Percentiles rank a stretch among this genome's conserved stretches.
These are phyloP conservation scores for Triticum monococcum DNA, from an alignment of 176 grass and related monocot species.

Conservation along the genomic window DNA sequence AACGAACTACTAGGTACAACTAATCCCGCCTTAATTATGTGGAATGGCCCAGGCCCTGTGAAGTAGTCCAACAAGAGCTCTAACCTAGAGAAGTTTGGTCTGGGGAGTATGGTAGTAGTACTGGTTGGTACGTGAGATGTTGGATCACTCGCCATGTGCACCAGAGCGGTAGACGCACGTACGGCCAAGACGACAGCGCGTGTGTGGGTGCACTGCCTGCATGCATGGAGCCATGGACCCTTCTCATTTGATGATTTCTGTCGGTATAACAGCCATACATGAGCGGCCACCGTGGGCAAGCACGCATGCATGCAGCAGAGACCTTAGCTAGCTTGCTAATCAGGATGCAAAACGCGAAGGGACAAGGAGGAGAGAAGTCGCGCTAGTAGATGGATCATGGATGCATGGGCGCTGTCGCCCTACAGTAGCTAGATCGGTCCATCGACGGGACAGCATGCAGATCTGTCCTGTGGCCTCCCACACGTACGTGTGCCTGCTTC, in stretches of 20 bases:
- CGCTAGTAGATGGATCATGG: too few relatives aligned
- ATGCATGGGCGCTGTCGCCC: background rate
- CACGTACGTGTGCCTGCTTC: constrained; percentile 19
- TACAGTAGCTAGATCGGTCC: background rate
- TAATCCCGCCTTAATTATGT: too few relatives aligned
- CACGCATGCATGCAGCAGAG: background rate
- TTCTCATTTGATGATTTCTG: background rate
- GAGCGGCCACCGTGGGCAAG: too few relatives aligned
- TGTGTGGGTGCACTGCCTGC: background rate
- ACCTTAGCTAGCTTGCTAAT: background rate
- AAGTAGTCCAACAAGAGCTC: background rate
- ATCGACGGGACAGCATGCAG: background rate
- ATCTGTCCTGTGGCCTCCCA: constrained; percentile 12
- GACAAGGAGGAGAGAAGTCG: too few relatives aligned
- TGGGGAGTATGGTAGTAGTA: background rate
- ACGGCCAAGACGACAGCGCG: background rate
- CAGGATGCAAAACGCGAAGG: background rate
- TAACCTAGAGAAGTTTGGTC: constrained; percentile 36
- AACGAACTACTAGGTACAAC: too few relatives aligned
- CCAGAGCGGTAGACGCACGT: background rate
- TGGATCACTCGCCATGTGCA: constrained; percentile 15
- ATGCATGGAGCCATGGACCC: too few relatives aligned
- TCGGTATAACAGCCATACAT: background rate
- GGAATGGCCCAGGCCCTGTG: too few relatives aligned
- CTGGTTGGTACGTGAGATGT: background rate